These are phyloP conservation scores for Canna indica DNA, from an alignment of 176 grass and related monocot genomes.

Conservation along the genomic window DNA sequence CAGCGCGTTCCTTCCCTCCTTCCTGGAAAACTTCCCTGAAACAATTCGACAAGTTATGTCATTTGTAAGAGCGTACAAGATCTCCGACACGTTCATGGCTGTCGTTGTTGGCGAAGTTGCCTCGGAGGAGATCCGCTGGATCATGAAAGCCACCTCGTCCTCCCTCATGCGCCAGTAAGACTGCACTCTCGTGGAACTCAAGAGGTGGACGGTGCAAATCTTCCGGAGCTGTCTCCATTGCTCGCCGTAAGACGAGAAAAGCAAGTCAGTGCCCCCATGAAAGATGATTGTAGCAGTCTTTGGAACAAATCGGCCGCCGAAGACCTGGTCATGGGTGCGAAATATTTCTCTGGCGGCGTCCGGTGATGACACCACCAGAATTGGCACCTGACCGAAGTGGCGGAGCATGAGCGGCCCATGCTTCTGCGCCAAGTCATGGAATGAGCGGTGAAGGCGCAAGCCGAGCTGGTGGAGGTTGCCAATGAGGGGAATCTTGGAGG, in stretches of 20 bases:
- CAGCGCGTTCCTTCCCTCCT: background rate
- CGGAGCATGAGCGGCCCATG: slow-evolving; percentile 47
- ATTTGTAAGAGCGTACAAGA: background rate
- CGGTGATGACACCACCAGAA: slow-evolving; percentile 37
- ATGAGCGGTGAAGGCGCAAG: slow-evolving; percentile 19
- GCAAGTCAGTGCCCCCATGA: slow-evolving; percentile 27
- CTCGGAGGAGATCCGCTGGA: slow-evolving; percentile 17
- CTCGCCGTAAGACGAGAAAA: slow-evolving; percentile 35
- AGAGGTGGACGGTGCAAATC: slow-evolving; percentile 41
- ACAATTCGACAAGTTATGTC: background rate
- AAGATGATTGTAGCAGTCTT: slow-evolving; percentile 20
- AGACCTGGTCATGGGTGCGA: slow-evolving; percentile 39
- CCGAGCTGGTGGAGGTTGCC: slow-evolving; percentile 52
- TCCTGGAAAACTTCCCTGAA: background rate
- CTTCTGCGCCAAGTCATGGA: slow-evolving; percentile 16
- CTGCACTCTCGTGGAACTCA: slow-evolving; percentile 20
- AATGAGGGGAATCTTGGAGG: slow-evolving; percentile 32
- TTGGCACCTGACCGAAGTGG: slow-evolving; percentile 34
- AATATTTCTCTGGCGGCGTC: slow-evolving; percentile 38
- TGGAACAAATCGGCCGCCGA: slow-evolving; percentile 20
- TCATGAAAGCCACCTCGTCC: slow-evolving; percentile 25
- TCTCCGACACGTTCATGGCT: background rate
- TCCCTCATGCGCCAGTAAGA: slow-evolving; percentile 29
- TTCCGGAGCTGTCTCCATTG: slow-evolving; percentile 39
- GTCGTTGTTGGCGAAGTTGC: background rate